Base-by-base conservation (phyloP, 139 green algal genomes). In the Chlorella sp. region DNA sequence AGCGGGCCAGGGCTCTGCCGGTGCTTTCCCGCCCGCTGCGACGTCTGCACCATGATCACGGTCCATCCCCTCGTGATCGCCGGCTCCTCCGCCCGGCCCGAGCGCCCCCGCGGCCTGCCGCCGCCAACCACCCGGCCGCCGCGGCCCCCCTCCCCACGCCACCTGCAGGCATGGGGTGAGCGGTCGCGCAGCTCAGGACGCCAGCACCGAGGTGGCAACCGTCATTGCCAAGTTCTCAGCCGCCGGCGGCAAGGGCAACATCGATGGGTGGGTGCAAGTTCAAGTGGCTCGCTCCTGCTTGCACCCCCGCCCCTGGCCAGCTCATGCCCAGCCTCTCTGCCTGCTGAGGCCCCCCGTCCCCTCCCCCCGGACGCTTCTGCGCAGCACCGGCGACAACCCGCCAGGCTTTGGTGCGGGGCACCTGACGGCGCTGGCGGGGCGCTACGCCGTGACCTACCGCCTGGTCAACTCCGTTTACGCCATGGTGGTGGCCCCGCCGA, bases 401-500 rank as follows among this genome's bases (percentile, higher is more conserved):
- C 89, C 89, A 32, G 80, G 68, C 73, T 85, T 91, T 63, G 74
- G 86, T 1, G 78, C 84, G 32, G 90, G 89, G 7, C 86, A 90
- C 21, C 28, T 88, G 62, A 9, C 75, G 13, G 87, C 84, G 11
- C 39, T 87, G 15, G 51, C 87, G 63, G 81, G 81, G 38, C 71
- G 85, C 63, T 89, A 69, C 34, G 41, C n/a, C 25, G 89, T 93
- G 56, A 88, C 89, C 4, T 93, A 92, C 67, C 74, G 90, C 34
- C 64, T 93, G 72, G 86, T 93, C 26, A 74, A 87, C 65, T 30
- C 26, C 1, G 86, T 93, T 11, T 87, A 88, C 28, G 78, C 89
- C 25, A 88, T 93, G 84, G 68, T 84, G 15, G 86, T 93, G 25
- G 74, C 80, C 36, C 64, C 71, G 2, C 75, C 84, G 16, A 18